Conservation (phyloP, 2,329 filamentous ascomycete species). For the Monilinia fructicola region DNA sequence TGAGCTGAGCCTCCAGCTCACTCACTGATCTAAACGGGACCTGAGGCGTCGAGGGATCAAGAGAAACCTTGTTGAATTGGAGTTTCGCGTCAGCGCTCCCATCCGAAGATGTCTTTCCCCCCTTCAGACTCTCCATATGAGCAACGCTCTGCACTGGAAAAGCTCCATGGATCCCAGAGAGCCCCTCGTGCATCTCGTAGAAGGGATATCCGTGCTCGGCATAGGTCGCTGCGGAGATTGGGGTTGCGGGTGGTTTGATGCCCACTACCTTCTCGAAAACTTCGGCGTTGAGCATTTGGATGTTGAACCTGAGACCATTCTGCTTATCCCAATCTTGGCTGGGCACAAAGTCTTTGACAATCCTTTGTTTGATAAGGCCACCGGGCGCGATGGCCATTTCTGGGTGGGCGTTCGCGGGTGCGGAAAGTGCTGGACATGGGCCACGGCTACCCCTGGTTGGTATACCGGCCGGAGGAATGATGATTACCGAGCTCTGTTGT, state of each 20-base stretch:
- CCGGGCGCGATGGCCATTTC: background rate
- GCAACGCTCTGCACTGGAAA: conserved; percentile 7
- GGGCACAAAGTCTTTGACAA: background rate
- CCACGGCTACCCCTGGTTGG: no score
- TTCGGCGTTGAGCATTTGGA: conserved; percentile 15
- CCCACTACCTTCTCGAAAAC: conserved; percentile 4
- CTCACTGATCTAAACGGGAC: background rate
- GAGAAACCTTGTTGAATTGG: background rate
- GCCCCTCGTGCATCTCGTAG: background rate
- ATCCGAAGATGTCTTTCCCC: no score
- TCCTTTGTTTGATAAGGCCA: conserved; percentile 14
- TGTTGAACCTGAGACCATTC: conserved; percentile 1
- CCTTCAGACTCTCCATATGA: background rate
- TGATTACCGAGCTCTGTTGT: background rate
- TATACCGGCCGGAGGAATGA: no score
- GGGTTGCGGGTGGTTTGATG: background rate
- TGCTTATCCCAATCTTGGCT: background rate
- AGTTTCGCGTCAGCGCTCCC: background rate
- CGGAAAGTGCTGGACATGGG: background rate
- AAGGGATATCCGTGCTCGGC: background rate
- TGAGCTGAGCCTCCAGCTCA: background rate
- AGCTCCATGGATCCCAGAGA: background rate
- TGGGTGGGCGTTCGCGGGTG: background rate
- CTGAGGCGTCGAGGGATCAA: background rate
- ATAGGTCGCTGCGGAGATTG: background rate